These are phyloP conservation scores for Lumnitzera littorea DNA, from an alignment of 345 rosid species.

Conservation along the genomic window DNA sequence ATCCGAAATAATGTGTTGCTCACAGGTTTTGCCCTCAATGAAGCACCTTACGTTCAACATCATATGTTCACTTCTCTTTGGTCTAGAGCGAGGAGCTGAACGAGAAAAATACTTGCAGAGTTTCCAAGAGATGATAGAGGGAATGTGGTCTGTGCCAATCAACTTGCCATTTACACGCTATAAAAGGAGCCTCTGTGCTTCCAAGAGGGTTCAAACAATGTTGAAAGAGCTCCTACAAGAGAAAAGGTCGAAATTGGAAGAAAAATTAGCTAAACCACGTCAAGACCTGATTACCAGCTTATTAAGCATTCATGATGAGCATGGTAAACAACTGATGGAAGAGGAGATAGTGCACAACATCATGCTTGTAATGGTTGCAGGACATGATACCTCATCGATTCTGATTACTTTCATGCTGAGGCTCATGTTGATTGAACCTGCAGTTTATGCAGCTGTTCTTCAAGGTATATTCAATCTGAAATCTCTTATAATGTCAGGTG, in stretches of 20 bases:
- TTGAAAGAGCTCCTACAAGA: conserved; percentile 28
- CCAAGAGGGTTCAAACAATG: conserved; percentile 19
- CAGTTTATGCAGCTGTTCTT: conserved; percentile 32
- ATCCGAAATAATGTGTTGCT: no score
- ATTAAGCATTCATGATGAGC: conserved; percentile 18
- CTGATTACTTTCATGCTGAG: conserved; percentile 43
- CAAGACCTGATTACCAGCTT: conserved; percentile 43
- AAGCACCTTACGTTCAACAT: conserved; percentile 47
- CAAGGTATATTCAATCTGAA: conserved; percentile 23
- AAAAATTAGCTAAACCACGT: conserved; percentile 14
- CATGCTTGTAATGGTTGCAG: conserved; percentile 51
- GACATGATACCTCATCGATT: conserved; percentile 45
- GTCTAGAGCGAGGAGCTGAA: conserved; percentile 26
- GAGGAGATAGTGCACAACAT: conserved; percentile 44
- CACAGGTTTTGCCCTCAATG: conserved; percentile 40
- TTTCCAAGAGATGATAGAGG: conserved; percentile 32
- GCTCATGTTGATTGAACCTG: conserved; percentile 34
- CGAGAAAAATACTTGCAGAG: conserved; percentile 20
- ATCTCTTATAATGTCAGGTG: no score
- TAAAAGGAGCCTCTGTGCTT: conserved; percentile 32
- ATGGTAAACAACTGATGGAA: conserved; percentile 21
- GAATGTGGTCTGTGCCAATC: conserved; percentile 42
- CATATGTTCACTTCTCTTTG: conserved; percentile 37
- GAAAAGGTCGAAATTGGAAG: conserved; percentile 25
- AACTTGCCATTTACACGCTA: conserved; percentile 46